Percentiles rank a stretch among this genome's conserved stretches.
Evolutionary conservation across 2,329 filamentous ascomycete genomes (phyloP).

Genomic region (Pseudogymnoascus sp.): DNA sequence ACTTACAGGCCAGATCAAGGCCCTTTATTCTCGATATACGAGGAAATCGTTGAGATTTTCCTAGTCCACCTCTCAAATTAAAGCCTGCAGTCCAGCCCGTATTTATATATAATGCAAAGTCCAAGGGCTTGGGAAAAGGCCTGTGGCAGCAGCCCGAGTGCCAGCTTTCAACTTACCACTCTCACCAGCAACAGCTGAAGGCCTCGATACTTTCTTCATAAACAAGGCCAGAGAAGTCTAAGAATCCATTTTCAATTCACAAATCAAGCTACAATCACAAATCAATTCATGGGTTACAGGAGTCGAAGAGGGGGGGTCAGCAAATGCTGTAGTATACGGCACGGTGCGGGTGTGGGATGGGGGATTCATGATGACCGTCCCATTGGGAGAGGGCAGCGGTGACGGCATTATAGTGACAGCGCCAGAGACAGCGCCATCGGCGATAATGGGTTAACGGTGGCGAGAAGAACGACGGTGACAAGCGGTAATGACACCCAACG

Average conservation of each 20-base stretch:
- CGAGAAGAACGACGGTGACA: not conserved
- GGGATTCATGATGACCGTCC: no score
- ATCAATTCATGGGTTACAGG: no score
- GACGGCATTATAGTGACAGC: not conserved
- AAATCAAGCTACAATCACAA: not conserved
- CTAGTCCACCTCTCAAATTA: not conserved
- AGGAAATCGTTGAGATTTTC: not conserved
- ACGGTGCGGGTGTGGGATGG: no score
- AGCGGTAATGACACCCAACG: not conserved
- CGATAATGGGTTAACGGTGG: not conserved
- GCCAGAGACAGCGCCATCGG: no score
- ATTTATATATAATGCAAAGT: not conserved
- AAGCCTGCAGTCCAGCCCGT: slow-evolving; percentile 13
- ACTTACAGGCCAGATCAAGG: not conserved
- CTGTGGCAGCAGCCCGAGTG: not conserved
- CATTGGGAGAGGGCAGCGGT: no score
- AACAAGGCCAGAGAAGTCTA: not conserved
- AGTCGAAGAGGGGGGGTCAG: no score
- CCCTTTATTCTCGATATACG: not conserved
- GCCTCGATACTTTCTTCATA: not conserved
- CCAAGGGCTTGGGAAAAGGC: not conserved
- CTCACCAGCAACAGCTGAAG: not conserved
- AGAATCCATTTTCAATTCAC: not conserved
- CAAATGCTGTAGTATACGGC: no score
- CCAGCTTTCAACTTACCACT: not conserved